Conservation (phyloP, 441 rosid species). For the Syzygium syzygioides region DNA sequence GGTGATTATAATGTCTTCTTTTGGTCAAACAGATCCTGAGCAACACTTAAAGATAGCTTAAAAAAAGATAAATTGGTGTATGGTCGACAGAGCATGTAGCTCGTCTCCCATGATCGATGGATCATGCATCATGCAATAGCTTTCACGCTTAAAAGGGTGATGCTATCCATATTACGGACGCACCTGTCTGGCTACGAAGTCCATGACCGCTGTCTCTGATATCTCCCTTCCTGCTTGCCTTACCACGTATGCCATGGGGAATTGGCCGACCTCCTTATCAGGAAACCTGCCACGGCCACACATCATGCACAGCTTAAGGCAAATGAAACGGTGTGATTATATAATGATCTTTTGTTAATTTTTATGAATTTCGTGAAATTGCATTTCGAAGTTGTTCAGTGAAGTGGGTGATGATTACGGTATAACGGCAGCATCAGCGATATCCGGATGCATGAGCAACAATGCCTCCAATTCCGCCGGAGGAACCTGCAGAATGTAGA, state of each 20-base stretch:
- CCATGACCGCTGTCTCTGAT: slow-evolving; percentile 42
- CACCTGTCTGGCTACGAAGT: slow-evolving; percentile 61
- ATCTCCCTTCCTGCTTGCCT: slow-evolving; percentile 42
- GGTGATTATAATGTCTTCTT: neutral
- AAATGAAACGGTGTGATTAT: neutral
- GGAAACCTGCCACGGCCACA: slow-evolving; percentile 46
- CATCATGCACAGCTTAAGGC: neutral
- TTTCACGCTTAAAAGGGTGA: neutral
- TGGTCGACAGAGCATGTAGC: neutral
- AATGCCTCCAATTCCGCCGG: slow-evolving; percentile 91
- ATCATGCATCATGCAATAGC: neutral
- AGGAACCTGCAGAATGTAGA: slow-evolving; percentile 50
- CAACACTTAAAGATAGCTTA: neutral
- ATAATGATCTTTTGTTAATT: neutral
- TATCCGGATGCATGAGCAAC: slow-evolving; percentile 65
- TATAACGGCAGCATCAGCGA: slow-evolving; percentile 77
- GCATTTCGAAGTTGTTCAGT: neutral
- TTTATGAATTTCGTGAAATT: neutral
- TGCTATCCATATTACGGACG: neutral
- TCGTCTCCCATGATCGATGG: neutral
- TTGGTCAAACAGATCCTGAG: neutral
- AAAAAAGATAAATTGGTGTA: neutral
- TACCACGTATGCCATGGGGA: slow-evolving; percentile 79
- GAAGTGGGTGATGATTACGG: slow-evolving; percentile 42
- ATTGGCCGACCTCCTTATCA: slow-evolving; percentile 72